Evolutionary conservation across 2,329 filamentous ascomycete species (phyloP).

Genomic region (Claviceps paspali): DNA sequence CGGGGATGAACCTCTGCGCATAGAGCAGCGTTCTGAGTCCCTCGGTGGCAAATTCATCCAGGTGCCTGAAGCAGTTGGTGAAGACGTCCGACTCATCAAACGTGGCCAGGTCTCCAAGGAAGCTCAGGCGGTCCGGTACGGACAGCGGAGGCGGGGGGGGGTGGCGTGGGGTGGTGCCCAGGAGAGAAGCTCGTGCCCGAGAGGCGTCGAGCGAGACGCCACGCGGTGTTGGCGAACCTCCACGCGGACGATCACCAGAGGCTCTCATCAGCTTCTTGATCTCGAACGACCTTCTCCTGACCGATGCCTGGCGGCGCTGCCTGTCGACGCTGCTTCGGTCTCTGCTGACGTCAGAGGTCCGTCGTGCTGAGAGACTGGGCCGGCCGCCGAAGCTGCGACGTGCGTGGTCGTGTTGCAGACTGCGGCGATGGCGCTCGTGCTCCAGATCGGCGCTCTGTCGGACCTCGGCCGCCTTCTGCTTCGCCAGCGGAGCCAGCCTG

Average conservation of each 20-base stretch:
- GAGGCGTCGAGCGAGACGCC: constrained; percentile 32
- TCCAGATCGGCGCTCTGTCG: constrained; percentile 44
- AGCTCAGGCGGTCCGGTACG: constrained; percentile 37
- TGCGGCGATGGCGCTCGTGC: constrained; percentile 34
- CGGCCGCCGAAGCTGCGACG: constrained; percentile 40
- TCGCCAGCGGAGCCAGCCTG: constrained; percentile 51
- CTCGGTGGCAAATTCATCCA: constrained; percentile 98
- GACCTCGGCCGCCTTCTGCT: constrained; percentile 48
- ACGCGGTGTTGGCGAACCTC: constrained; percentile 21
- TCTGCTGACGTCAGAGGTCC: constrained; percentile 21
- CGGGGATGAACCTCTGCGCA: constrained; percentile 83
- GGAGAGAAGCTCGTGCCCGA: constrained; percentile 11
- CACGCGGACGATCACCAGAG: constrained; percentile 24
- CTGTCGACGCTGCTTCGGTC: constrained; percentile 14
- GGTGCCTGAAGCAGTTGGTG: constrained; percentile 77
- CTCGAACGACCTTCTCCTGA: constrained; percentile 31
- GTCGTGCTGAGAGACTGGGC: constrained; percentile 34
- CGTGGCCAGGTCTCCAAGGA: constrained; percentile 32
- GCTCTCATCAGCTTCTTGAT: constrained; percentile 22
- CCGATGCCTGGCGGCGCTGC: constrained; percentile 14
- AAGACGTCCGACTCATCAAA: constrained; percentile 51
- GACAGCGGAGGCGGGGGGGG: constrained; percentile 37
- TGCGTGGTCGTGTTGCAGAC: constrained; percentile 23
- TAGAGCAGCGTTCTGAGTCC: constrained; percentile 88
- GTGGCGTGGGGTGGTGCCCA: no score